Evolutionary conservation across 2,329 filamentous ascomycete genomes (phyloP), one percentile per base, ranked within the genome.

Genomic region (Calonectria honghensis): DNA sequence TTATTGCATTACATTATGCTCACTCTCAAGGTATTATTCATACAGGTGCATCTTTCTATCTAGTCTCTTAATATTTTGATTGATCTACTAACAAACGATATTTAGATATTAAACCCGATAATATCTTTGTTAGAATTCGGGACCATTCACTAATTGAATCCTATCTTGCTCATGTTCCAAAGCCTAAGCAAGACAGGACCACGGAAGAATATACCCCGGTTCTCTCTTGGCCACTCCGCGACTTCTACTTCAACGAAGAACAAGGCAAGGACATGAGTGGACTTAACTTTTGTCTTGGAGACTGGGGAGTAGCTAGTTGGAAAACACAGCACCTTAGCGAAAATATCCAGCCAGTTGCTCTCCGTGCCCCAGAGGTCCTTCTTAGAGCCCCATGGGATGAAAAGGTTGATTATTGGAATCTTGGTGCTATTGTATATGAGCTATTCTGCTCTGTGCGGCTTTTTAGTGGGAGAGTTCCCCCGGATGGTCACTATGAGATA

Each of bases 41-140:
- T 57, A 78, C 76, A 35, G 79, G 79, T 80, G 73, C 13, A 16
- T 52, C n/a, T 6, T 29, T 50, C 7, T 11, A 50, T 50, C 20
- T 24, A 18, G 6, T 11, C 3, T 14, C 24, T 48, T 41, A 29
- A 9, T 4, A 11, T 24, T 10, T n/a, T 20, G 2, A 20, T n/a
- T 67, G 10, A 29, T 14, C 18, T 13, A 45, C 27, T 37, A n/a
- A 67, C 13, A 16, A 11, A 24, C 1, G 3, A 13, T n/a, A 14
- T 11, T 31, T 27, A 68, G 65, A 68, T 13, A n/a, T 68, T 37
- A 68, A 54, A 31, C 65, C 65, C 7, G 65, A 57, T 16, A 81
- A 82, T 48, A 76, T 82, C 7, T 74, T 81, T n/a, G 73, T 81
- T 41, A 76, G 79, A 63, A 68, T 77, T 59, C 73, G 75, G 11